Base-by-base conservation (phyloP, 805 yeast genomes). In the Kodamaea neixiangensis region DNA sequence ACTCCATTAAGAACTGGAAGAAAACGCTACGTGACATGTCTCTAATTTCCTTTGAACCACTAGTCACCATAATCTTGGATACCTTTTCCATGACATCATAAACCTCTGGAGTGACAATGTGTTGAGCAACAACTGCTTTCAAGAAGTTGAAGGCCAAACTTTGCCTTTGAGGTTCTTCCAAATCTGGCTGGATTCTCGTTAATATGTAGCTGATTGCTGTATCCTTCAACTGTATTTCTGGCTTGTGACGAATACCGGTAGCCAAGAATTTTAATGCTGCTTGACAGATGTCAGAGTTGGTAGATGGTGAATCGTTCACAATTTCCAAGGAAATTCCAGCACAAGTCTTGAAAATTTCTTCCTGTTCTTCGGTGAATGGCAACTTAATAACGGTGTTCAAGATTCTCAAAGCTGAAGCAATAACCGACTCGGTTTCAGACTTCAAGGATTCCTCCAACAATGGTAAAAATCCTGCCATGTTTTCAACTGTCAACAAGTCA, bases 91-190 rank as follows among this genome's bases (percentile, higher is more conserved):
- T 85, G 1, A 87, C 80, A 58, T 92, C 97, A 63, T 94, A 94
- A 1, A 94, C 79, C 63, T 94, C 98, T 0, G 98, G 91, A 17
- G 91, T 71, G 80, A 86, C 74, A 15, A 88, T 73, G 58, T 84
- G 90, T 55, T 85, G 85, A 10, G 87, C 67, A 34, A 93, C 76
- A n/a, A 92, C 75, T 0, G 97, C 82, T 56, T 85, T 86, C 58
- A 94, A 66, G 59, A 93, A 91, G 48, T 85, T 83, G 67, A 92
- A 89, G 0, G 97, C 96, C 41, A 89, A 76, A 38, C 96, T 91
- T 65, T 93, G 97, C 56, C 86, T 81, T 57, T 81, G 85, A 9
- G 97, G 97, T 58, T 93, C 97, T 60, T 88, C 91, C 53, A 94
- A 72, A 68, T 94, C 98, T 1, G 97, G 96, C 63, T 81, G 82